A percentile compares a stretch with the other conserved stretches of the same genome.
phyloP scores from a whole-genome alignment of 1,139 yeast species.

The Saccharomyces pastorianus region DNA sequence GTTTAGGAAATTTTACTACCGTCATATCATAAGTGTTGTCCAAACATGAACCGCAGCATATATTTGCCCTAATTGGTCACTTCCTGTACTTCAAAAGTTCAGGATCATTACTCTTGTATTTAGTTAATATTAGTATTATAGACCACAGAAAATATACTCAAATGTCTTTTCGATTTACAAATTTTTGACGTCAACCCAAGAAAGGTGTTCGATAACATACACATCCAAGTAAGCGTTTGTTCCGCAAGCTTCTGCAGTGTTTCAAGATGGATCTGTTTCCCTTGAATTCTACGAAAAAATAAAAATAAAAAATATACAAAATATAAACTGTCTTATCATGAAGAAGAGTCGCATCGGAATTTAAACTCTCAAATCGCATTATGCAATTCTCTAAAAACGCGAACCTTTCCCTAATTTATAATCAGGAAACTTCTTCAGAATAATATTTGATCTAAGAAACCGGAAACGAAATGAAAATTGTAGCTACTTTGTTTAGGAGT shows the following conservation, averaged over 20 bases:
- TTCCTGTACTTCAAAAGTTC: not conserved
- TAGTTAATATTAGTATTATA: not conserved
- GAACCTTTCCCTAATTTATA: constrained; percentile 19
- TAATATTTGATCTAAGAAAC: constrained; percentile 52
- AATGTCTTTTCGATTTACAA: not conserved
- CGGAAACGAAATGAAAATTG: constrained; percentile 67
- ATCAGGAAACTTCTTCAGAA: constrained; percentile 24
- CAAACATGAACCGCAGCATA: not conserved
- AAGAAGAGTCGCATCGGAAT: constrained; percentile 31
- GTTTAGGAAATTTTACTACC: not conserved
- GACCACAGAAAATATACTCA: not conserved
- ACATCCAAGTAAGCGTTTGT: no score
- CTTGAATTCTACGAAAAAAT: no score
- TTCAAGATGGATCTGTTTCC: no score
- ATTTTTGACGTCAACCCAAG: not conserved
- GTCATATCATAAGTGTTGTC: not conserved
- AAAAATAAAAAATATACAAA: constrained; percentile 5
- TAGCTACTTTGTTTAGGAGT: constrained; percentile 41
- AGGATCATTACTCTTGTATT: not conserved
- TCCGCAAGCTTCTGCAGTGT: no score
- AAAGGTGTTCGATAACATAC: not conserved
- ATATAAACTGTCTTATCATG: constrained; percentile 31
- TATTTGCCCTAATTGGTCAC: not conserved
- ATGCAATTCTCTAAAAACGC: constrained; percentile 31
- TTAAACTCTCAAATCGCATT: constrained; percentile 32